Percentiles rank a stretch among this genome's conserved stretches.
Conservation (phyloP, 2,329 filamentous ascomycete species). For the Talaromyces rugulosus region DNA sequence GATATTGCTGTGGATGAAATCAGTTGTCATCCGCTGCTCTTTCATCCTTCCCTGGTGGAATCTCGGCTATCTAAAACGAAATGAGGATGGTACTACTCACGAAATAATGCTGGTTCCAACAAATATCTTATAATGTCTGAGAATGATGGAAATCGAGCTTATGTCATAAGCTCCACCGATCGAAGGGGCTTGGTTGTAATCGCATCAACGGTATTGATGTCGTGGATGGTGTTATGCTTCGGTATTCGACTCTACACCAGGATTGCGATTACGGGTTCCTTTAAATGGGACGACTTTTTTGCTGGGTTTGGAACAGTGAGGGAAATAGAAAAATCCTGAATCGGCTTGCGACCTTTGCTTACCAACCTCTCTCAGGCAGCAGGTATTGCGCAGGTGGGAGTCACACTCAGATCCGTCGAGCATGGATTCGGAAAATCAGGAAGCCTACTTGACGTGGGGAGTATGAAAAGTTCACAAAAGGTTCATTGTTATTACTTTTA, state of each 20-base stretch:
- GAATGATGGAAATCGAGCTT: slow-evolving; percentile 14
- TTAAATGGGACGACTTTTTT: slow-evolving; percentile 19
- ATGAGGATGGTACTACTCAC: not conserved
- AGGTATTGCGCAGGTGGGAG: slow-evolving; percentile 21
- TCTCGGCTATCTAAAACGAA: not conserved
- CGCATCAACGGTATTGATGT: slow-evolving; percentile 18
- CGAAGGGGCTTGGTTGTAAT: slow-evolving; percentile 17
- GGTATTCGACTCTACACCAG: slow-evolving; percentile 21
- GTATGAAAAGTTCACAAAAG: not conserved
- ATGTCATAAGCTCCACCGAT: slow-evolving; percentile 16
- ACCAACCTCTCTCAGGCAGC: slow-evolving; percentile 13
- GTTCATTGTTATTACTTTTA: not conserved
- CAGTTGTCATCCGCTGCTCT: not conserved
- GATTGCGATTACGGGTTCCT: slow-evolving; percentile 21
- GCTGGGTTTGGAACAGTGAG: slow-evolving; percentile 17
- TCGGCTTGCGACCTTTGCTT: not conserved
- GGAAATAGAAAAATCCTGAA: not conserved
- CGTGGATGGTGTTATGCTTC: slow-evolving; percentile 19
- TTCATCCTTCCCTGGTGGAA: not conserved
- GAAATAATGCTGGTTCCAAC: not conserved
- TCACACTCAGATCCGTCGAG: slow-evolving; percentile 18
- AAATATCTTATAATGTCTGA: slow-evolving; percentile 10
- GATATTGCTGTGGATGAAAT: not conserved
- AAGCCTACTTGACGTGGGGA: slow-evolving; percentile 13
- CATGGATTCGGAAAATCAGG: slow-evolving; percentile 22